Evolutionary conservation across 257 asterid genomes (phyloP), one percentile per base, ranked within the genome.

Genomic region (Solanum corneliomulleri): DNA sequence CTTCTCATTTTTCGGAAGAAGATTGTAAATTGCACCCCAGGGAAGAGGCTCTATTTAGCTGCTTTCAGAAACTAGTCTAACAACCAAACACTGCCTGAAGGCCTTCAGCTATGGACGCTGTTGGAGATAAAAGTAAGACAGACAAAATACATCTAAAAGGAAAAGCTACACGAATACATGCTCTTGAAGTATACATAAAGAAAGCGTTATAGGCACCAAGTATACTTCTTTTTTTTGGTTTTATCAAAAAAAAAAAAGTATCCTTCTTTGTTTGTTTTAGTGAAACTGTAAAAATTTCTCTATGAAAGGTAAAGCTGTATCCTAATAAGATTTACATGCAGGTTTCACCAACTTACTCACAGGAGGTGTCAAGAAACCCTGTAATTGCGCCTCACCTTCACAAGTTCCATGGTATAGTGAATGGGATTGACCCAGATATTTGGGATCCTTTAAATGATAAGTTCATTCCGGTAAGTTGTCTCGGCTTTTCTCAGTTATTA

Each of bases 391-490:
- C 97, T 85, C 91, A 96, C 90, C 93, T 95, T 88, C 91, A 87
- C 94, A 97, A 97, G 93, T 97, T 97, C 83, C 99, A 95, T 84
- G 99, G 99, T 72, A 95, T 97, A 88, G 91, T 96, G 62, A 97
- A 97, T 90, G 99, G 99, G 88, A 97, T 97, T 88, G 99, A 97
- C 89, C 98, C 97, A 20, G 99, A 97, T 89, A 96, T 97, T 41
- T 97, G 99, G 99, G 99, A 97, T 85, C 99, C 99, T 25, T 97
- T 89, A 68, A 96, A 96, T 78, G 99, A 97, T 90, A 93, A 93
- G 86, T 94, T 93, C 90, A 87, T 97, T 86, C 99, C 99, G 66
- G 99, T 96, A 89, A 93, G 99, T 90, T 42, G 47, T 86, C 89
- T 85, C 39, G 86, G 41, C 25, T 71, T 80, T 81, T 66, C 86